These are phyloP conservation scores for Candida sonorensis DNA, from an alignment of 805 yeast species.

Conservation along the genomic window DNA sequence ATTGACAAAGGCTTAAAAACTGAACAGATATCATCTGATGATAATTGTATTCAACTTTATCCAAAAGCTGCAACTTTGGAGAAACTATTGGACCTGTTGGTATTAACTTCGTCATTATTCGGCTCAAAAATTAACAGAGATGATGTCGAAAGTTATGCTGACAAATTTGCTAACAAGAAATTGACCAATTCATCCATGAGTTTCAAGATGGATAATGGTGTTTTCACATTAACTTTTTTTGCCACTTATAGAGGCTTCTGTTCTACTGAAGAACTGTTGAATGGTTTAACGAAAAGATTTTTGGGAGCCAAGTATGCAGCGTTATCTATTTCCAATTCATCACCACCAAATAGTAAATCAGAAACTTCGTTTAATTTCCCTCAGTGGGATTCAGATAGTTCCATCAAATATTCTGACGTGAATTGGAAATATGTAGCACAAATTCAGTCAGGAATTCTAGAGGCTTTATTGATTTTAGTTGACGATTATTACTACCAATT, in stretches of 20 bases:
- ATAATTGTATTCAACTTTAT: conserved; percentile 23
- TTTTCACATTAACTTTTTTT: conserved; percentile 60
- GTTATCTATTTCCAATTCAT: conserved; percentile 34
- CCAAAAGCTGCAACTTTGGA: conserved; percentile 66
- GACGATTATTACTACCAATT: conserved; percentile 71
- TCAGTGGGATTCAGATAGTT: conserved; percentile 44
- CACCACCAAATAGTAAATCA: conserved; percentile 1
- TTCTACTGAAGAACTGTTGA: conserved; percentile 46
- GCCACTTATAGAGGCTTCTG: conserved; percentile 65
- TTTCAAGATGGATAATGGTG: conserved; percentile 56
- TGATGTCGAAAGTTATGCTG: conserved; percentile 33
- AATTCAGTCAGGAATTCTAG: conserved; percentile 76
- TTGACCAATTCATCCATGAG: conserved; percentile 11
- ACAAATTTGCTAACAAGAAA: too few relatives aligned
- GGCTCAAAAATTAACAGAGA: conserved; percentile 32
- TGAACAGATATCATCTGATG: neutral
- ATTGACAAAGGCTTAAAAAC: too few relatives aligned
- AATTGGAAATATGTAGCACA: conserved; percentile 65
- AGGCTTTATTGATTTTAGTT: conserved; percentile 64
- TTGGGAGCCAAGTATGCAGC: conserved; percentile 60
- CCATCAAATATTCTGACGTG: conserved; percentile 34
- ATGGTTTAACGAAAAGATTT: conserved; percentile 48
- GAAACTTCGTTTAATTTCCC: conserved; percentile 29
- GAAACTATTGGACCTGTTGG: conserved; percentile 70
- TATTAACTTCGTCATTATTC: conserved; percentile 61